Base-by-base conservation (phyloP, 371 early-diverging fungal genomes). In the Mucor sp. region DNA sequence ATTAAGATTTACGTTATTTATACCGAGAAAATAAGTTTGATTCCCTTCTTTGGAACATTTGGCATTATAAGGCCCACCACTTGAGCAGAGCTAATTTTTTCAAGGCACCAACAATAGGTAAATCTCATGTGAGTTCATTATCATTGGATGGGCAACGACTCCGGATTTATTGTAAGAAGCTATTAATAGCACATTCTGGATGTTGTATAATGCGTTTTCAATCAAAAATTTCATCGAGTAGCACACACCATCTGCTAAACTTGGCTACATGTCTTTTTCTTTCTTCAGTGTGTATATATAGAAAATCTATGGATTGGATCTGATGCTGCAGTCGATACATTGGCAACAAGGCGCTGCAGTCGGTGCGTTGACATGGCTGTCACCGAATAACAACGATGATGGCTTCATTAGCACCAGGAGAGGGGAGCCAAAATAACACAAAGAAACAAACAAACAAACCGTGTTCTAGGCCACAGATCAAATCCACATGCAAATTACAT, bases 41-140 rank as follows among this genome's bases (percentile, higher is more conserved):
- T 62, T 62, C 35, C 63, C 63, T 62, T 53, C 37, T 53, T 35
- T 62, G 53, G 63, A 62, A 62, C 4, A 50, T 50, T 11, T 50
- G 50, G 12, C 25, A 37, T 37, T 50, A 39, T 32, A 11, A 58
- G 37, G 21, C 37, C 15, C 12, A 50, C 19, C 3, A 0, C 12
- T 8, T 23, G 23, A 25, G 21, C 50, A 25, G 25, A 23, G 25
- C 50, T 50, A 50, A 50, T 50, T 50, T 19, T 50, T 50, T 6
- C 25, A 50, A 50, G 50, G 50, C 50, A 50, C 50, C 50, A 50
- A 50, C 50, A 50, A 50, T 50, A 37, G 50, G 50, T 11, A 50
- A 50, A 50, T 50, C 50, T 19, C 50, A 50, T 50, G 50, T 50
- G 50, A 50, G 50, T 25, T 25, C 14, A 21, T 50, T 50, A 12